Conservation (phyloP, 176 grass and related monocot genomes). For the Hyparrhenia diplandra region DNA sequence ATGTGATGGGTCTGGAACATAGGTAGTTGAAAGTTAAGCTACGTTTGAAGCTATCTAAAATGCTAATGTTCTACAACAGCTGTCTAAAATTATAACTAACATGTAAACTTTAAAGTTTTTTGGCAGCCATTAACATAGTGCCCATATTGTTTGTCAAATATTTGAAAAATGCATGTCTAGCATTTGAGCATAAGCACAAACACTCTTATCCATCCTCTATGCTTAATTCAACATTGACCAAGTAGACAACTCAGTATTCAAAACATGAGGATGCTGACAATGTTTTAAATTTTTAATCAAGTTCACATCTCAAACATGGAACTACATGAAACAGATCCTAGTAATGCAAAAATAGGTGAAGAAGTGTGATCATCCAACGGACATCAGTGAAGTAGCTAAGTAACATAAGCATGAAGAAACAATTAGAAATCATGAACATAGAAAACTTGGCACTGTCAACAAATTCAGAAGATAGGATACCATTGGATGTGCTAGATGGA, state of each 20-base stretch:
- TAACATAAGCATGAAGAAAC: slow-evolving; percentile 1
- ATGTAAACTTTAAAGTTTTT: background rate
- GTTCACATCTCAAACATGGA: background rate
- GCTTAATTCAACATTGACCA: background rate
- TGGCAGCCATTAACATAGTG: background rate
- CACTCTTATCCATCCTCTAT: background rate
- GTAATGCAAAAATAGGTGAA: background rate
- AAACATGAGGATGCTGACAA: slow-evolving; percentile 2
- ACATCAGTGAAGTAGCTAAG: background rate
- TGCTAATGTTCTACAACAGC: background rate
- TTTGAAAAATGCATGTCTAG: background rate
- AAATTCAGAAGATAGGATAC: slow-evolving; percentile 27
- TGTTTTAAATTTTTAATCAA: slow-evolving; percentile 16
- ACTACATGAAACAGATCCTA: background rate
- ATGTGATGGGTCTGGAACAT: slow-evolving; percentile 1
- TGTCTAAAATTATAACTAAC: background rate
- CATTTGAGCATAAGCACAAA: background rate
- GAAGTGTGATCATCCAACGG: background rate
- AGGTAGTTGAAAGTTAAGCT: background rate
- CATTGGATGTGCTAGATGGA: background rate
- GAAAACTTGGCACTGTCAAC: background rate
- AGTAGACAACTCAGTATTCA: background rate
- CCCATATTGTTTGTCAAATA: background rate
- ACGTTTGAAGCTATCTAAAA: background rate
- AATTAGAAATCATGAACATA: background rate